These are phyloP conservation scores for Leishmania gerbilli DNA, from an alignment of 208 protist species.

Conservation along the genomic window DNA sequence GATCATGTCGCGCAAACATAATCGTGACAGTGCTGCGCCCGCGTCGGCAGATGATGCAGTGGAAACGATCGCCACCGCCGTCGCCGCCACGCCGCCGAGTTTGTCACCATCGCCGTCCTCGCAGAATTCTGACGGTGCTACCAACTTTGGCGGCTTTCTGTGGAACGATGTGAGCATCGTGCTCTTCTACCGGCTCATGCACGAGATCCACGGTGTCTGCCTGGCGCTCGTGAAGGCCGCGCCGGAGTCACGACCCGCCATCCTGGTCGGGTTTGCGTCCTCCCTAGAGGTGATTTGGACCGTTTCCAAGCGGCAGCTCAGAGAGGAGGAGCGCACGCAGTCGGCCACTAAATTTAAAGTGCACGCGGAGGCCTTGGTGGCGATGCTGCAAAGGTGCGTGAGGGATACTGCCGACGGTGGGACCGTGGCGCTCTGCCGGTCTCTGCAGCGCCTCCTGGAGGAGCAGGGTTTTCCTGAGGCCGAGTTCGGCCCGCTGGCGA, in stretches of 20 bases:
- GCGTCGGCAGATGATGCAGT: background rate
- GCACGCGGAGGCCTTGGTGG: slow-evolving; percentile 7
- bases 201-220: slow-evolving; percentile 32
- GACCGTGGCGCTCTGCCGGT: slow-evolving; percentile 26
- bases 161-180: slow-evolving; percentile 75
- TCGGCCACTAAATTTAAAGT: background rate
- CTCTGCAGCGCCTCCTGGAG: slow-evolving; percentile 50
- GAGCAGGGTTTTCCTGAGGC: slow-evolving; percentile 74
- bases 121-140: slow-evolving; percentile 6
- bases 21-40: background rate
- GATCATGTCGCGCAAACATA: slow-evolving; percentile 24
- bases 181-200: slow-evolving; percentile 49
- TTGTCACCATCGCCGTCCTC: slow-evolving; percentile 3
- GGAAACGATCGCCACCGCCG: background rate
- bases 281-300: slow-evolving; percentile 23
- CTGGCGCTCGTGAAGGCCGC: slow-evolving; percentile 11
- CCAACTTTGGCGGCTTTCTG: slow-evolving; percentile 57
- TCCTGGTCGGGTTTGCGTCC: background rate
- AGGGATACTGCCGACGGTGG: slow-evolving; percentile 2
- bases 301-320: slow-evolving; percentile 22
- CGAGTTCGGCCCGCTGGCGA: slow-evolving; percentile 41
- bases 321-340: slow-evolving; percentile 18
- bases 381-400: slow-evolving; percentile 10
- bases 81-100: background rate
- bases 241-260: background rate